phyloP scores from a whole-genome alignment of 176 grass and related monocot species.

The Bonia amplexicaulis region DNA sequence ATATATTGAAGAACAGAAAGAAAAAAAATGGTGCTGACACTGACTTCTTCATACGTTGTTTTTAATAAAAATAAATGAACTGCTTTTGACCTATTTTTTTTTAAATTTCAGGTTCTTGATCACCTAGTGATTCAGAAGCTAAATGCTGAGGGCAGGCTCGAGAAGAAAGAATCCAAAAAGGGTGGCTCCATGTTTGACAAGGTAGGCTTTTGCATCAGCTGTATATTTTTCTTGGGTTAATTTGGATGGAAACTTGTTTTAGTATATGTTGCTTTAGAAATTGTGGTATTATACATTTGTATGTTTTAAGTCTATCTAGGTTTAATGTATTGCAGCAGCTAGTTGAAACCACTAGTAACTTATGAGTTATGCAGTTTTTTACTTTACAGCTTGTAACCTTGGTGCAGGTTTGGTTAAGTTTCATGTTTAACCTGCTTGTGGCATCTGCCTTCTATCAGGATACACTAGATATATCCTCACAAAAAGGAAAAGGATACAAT shows the following conservation, averaged over 20 bases:
- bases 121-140: constrained; percentile 99
- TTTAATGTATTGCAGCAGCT: not conserved
- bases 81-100: not conserved
- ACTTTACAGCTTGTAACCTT: not conserved
- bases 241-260: constrained; percentile 1
- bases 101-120: constrained; percentile 82
- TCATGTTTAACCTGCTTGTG: not conserved
- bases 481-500: not conserved
- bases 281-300: not conserved
- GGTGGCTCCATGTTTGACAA: constrained; percentile 95
- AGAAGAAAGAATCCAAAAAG: constrained; percentile 99
- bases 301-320: not conserved
- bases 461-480: not conserved
- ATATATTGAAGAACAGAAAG: too few species aligned
- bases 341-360: not conserved
- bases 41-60: not conserved
- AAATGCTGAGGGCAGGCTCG: constrained; percentile 97
- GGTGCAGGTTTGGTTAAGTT: not conserved
- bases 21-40: constrained; percentile 73
- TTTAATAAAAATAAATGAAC: constrained; percentile 3
- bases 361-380: not conserved
- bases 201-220: constrained; percentile 33
- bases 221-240: not conserved
- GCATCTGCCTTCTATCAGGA: not conserved
- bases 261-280: not conserved